A percentile compares a stretch with the other conserved stretches of the same genome.
Conservation (phyloP, 2,329 filamentous ascomycete species). For the Clonostachys chloroleuca region DNA sequence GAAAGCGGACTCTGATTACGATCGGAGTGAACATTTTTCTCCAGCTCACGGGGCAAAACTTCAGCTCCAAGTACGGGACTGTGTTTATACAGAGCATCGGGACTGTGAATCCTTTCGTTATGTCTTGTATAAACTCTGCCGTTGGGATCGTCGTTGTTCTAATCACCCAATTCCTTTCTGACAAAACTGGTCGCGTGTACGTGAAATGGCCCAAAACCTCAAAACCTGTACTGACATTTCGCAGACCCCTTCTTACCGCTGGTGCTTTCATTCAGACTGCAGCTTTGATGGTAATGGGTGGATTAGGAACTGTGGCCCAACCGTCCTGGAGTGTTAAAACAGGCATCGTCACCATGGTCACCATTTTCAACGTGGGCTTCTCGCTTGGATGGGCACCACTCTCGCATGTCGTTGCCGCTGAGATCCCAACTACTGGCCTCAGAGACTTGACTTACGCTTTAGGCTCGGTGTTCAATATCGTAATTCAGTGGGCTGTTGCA, state of each 20-base stretch:
- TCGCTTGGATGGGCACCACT: conserved; percentile 24
- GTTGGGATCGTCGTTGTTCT: conserved; percentile 10
- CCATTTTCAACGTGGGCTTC: conserved; percentile 21
- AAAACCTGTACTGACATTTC: too few species aligned
- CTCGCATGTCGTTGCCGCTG: conserved; percentile 25
- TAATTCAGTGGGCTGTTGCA: conserved; percentile 15
- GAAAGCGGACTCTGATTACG: conserved; percentile 15
- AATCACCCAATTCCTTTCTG: conserved; percentile 8
- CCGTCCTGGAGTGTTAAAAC: conserved; percentile 8
- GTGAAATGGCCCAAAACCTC: not conserved
- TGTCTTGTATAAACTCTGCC: conserved; percentile 12
- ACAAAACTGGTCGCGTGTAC: conserved; percentile 9
- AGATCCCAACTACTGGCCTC: conserved; percentile 21
- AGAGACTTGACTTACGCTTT: conserved; percentile 21
- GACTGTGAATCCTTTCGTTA: conserved; percentile 18
- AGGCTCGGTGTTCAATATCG: conserved; percentile 18
- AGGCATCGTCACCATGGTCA: conserved; percentile 17
- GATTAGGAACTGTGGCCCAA: conserved; percentile 17
- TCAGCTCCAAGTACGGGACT: conserved; percentile 19
- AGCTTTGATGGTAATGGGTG: conserved; percentile 27
- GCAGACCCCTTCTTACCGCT: conserved; percentile 10
- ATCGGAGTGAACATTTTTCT: conserved; percentile 20
- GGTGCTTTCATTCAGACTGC: conserved; percentile 17
- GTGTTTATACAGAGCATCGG: conserved; percentile 18
- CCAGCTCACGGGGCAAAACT: conserved; percentile 18